Conservation (phyloP, 768 basidiomycete species). For the Mycena polygramma region DNA sequence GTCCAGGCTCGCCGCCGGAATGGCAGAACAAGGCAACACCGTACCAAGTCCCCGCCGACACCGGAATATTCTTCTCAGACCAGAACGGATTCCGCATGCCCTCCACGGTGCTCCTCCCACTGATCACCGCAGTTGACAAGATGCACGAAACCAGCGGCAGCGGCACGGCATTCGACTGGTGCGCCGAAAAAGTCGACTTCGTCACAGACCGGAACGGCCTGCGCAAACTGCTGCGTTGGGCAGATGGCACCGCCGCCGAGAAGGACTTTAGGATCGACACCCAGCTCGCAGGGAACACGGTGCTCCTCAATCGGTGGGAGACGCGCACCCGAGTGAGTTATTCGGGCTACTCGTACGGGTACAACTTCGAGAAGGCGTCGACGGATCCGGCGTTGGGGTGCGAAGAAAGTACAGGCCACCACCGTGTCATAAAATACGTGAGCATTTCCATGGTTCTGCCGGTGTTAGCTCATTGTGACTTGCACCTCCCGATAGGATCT, state of each 20-base stretch:
- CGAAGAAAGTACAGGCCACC: constrained; percentile 66
- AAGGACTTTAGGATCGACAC: constrained; percentile 78
- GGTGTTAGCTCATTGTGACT: constrained; percentile 5
- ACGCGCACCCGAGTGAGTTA: constrained; percentile 50
- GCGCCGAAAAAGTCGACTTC: constrained; percentile 51
- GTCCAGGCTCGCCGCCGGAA: constrained; percentile 69
- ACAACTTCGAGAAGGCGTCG: constrained; percentile 71
- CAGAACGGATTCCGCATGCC: constrained; percentile 68
- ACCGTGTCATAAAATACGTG: constrained; percentile 75
- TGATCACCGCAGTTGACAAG: constrained; percentile 62
- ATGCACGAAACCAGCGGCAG: constrained; percentile 35
- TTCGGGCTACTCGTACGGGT: constrained; percentile 63
- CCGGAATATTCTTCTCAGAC: constrained; percentile 63
- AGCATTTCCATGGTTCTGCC: neutral
- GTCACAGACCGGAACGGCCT: constrained; percentile 68
- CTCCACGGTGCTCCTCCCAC: constrained; percentile 53
- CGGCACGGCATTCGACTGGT: constrained; percentile 49
- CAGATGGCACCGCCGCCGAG: constrained; percentile 52
- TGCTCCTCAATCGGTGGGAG: constrained; percentile 75
- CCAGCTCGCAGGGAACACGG: constrained; percentile 72
- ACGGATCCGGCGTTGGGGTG: constrained; percentile 65
- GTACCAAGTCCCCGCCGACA: constrained; percentile 67
- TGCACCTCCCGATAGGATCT: constrained; percentile 58
- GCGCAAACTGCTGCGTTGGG: constrained; percentile 66
- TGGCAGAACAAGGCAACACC: constrained; percentile 67